Evolutionary conservation across 306 rosid species (phyloP), one percentile per base, ranked within the genome.

Genomic region (Canavalia gladiata): DNA sequence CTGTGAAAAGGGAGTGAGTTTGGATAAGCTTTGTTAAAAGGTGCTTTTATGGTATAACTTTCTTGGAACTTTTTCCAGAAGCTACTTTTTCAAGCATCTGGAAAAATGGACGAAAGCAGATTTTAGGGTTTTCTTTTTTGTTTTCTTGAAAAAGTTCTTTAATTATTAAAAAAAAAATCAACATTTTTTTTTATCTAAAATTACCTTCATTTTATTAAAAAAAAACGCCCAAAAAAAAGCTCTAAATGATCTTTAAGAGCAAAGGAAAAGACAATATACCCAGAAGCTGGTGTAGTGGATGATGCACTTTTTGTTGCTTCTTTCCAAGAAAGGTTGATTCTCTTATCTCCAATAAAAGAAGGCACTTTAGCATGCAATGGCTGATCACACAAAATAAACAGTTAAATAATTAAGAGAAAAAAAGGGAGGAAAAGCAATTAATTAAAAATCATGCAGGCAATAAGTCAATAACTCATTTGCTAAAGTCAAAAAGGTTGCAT

Each of bases 321-420:
- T 88, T 90, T 93, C 99, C 99, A 96, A 13, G 99, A 96, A 12
- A 96, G 92, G 83, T 87, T 92, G 89, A 96, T 83, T 90, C 94
- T 89, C 87, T 92, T 90, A 76, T 90, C 97, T 83, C 98, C 97
- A 71, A 90, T 88, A 83, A 96, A 96, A 52, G 98, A 84, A 43
- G 99, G 98, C 47, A 90, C 75, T 83, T 96, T 96, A 0, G 90
- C 90, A 2, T 83, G 89, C 65, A 86, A 86, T 50, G 89, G 85
- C 89, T 86, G 72, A 67, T 72, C 80, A 82, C 79, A 51, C 28
- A 76, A 76, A 71, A 12, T 51, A 55, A 79, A 72, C 72, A 59
- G 72, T 37, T 55, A 74, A 42, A 37, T 47, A 68, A 62, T 3
- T 66, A 68, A 11, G 30, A 43, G 13, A 43, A 55, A 1, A 34